Conservation (phyloP, 306 rosid species). For the Astragalus glycyphyllos region DNA sequence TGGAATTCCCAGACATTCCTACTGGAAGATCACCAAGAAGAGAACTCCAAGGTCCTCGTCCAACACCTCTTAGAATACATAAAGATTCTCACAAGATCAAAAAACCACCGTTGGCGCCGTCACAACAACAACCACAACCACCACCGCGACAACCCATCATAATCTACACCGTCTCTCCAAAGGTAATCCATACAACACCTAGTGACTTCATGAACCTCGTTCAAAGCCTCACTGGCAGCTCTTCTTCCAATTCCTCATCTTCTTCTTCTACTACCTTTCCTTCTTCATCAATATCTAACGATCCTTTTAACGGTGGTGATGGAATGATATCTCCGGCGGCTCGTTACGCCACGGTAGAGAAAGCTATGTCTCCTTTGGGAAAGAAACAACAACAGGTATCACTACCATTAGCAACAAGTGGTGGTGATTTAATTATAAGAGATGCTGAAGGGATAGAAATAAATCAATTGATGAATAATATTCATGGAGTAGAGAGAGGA, state of each 20-base stretch:
- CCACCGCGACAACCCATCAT: slow-evolving; percentile 70
- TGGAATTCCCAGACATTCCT: slow-evolving; percentile 47
- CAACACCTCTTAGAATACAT: slow-evolving; percentile 66
- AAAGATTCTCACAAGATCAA: slow-evolving; percentile 81
- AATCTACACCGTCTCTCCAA: slow-evolving; percentile 85
- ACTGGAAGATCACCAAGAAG: slow-evolving; percentile 64
- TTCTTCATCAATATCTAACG: neutral
- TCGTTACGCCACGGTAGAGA: slow-evolving; percentile 58
- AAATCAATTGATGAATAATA: neutral
- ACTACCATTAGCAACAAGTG: neutral
- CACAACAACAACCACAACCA: slow-evolving; percentile 43
- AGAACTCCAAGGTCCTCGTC: slow-evolving; percentile 86
- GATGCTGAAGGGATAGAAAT: slow-evolving; percentile 43
- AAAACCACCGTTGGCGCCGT: slow-evolving; percentile 69
- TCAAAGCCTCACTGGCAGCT: slow-evolving; percentile 81
- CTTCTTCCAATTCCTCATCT: slow-evolving; percentile 16
- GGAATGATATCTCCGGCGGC: slow-evolving; percentile 64
- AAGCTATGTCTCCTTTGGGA: slow-evolving; percentile 52
- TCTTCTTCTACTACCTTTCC: neutral
- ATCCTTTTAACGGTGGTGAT: slow-evolving; percentile 24
- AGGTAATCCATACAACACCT: slow-evolving; percentile 80
- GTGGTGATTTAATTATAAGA: slow-evolving; percentile 9
- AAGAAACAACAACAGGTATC: slow-evolving; percentile 15
- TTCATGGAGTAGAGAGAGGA: slow-evolving; percentile 36
- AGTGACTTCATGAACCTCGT: slow-evolving; percentile 78